A percentile compares a stretch with the other conserved stretches of the same genome.
Evolutionary conservation across 345 rosid genomes (phyloP).

Genomic region (Melastoma malabathricum): DNA sequence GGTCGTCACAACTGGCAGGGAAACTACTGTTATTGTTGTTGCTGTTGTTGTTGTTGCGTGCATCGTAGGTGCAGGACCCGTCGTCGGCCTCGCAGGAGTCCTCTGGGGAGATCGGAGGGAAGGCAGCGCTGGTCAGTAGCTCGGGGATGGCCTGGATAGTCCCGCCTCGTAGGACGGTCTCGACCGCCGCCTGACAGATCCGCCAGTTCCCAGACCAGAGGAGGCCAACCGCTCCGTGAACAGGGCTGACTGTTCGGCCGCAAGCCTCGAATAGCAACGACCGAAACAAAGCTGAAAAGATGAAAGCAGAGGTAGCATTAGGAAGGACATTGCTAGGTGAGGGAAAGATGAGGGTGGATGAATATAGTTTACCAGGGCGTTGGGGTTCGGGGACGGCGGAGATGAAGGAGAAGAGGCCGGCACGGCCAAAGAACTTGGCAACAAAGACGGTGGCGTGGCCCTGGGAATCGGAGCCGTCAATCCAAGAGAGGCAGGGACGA

Average conservation of each 20-base stretch:
- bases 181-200: conserved; percentile 20
- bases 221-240: conserved; percentile 24
- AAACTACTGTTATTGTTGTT: no score
- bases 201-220: conserved; percentile 22
- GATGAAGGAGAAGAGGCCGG: conserved; percentile 85
- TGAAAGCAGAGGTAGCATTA: background rate
- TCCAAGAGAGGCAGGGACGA: conserved; percentile 69
- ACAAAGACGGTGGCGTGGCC: conserved; percentile 90
- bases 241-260: conserved; percentile 23
- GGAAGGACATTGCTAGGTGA: background rate
- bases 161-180: conserved; percentile 16
- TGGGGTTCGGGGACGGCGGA: conserved; percentile 73
- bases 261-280: conserved; percentile 24
- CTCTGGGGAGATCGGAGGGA: conserved; percentile 4
- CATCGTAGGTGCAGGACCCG: no score
- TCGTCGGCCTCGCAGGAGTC: conserved; percentile 1
- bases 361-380: conserved; percentile 53
- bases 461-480: conserved; percentile 66
- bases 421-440: conserved; percentile 90
- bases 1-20: no score
- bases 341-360: background rate
- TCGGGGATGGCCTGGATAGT: conserved; percentile 8
- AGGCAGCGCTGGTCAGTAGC: background rate
- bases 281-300: conserved; percentile 19
- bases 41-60: no score